A percentile compares a stretch with the other conserved stretches of the same genome.
Evolutionary conservation across 257 asterid genomes (phyloP).

Genomic region (Mitragyna speciosa): DNA sequence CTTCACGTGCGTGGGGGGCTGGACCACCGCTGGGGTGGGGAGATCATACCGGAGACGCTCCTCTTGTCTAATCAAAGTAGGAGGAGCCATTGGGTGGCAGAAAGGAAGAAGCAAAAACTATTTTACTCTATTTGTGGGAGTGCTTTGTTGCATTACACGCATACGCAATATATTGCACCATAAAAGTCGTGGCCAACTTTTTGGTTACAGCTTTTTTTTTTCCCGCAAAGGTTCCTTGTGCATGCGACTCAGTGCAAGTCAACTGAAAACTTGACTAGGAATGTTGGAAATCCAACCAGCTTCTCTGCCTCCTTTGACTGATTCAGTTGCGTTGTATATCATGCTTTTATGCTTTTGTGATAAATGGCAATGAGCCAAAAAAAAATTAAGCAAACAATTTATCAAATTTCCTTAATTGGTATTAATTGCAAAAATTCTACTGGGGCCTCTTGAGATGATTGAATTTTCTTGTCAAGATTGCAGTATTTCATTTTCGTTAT

Average conservation of each 20-base stretch:
- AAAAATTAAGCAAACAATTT: too few species aligned
- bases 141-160: neutral
- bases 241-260: neutral
- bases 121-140: neutral
- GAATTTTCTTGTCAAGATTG: too few species aligned
- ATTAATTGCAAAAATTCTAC: neutral
- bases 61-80: constrained; percentile 4
- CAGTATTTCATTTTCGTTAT: too few species aligned
- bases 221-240: neutral
- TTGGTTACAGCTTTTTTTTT: neutral
- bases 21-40: constrained; percentile 24
- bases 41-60: constrained; percentile 31
- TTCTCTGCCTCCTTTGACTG: constrained; percentile 5
- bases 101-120: neutral
- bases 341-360: neutral
- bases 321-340: neutral
- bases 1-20: constrained; percentile 17
- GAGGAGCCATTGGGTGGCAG: neutral
- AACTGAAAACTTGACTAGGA: constrained; percentile 16
- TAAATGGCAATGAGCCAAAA: too few species aligned
- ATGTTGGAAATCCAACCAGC: neutral
- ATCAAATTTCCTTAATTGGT: too few species aligned
- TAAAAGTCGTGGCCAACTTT: neutral
- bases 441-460: too few species aligned
- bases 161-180: neutral